Evolutionary conservation across 208 protist genomes (phyloP).

Genomic region (Acanthamoeba healyi): DNA sequence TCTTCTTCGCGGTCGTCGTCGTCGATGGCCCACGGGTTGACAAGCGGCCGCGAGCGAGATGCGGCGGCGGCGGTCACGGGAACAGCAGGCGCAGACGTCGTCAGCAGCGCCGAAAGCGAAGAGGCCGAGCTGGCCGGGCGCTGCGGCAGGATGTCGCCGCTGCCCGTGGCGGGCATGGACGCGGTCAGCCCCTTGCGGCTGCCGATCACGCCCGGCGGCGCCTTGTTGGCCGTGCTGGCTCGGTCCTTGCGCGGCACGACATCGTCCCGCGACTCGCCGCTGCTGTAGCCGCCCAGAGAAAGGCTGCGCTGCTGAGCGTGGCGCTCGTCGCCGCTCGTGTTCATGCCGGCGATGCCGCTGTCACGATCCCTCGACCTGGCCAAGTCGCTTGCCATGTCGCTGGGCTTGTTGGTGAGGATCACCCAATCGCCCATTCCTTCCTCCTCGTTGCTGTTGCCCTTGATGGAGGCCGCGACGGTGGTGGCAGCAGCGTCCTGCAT

Average conservation of each 20-base stretch:
- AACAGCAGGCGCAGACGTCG: neutral
- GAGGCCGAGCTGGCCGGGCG: neutral
- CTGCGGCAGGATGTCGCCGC: neutral
- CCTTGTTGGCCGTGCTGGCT: neutral
- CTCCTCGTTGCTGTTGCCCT: neutral
- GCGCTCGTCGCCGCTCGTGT: neutral
- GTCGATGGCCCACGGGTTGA: neutral
- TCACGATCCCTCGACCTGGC: neutral
- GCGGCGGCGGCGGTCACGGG: neutral
- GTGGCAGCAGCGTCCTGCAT: neutral
- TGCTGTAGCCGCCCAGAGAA: neutral
- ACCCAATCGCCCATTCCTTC: conserved; percentile 4
- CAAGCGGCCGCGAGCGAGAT: too few species aligned
- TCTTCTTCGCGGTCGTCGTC: neutral
- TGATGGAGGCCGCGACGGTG: neutral
- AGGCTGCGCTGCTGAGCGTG: conserved; percentile 10
- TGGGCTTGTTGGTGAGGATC: neutral
- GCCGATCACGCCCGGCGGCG: conserved; percentile 30
- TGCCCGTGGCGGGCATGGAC: conserved; percentile 8
- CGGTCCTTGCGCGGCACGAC: conserved; percentile 25
- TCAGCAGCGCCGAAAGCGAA: neutral
- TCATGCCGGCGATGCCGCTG: conserved; percentile 9
- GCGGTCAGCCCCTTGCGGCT: conserved; percentile 37
- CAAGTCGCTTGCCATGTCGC: neutral
- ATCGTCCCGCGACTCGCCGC: neutral